Conservation (phyloP, 352 stramenopile genomes). For the Lagenidium giganteum region DNA sequence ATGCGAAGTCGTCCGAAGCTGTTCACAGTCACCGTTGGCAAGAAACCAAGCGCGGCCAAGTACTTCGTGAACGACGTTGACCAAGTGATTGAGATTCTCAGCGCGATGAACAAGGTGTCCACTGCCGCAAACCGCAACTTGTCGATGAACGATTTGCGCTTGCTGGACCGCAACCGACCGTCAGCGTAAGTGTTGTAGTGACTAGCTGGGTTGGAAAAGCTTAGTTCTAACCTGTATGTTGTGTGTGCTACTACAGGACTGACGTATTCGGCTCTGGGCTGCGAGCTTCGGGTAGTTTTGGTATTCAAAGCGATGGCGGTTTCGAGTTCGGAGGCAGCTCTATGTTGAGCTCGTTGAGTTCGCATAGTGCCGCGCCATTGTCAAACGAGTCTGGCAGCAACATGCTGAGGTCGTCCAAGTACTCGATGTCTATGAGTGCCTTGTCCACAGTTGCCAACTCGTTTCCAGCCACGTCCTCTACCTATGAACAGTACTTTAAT, state of each 20-base stretch:
- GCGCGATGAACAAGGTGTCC: slow-evolving; percentile 82
- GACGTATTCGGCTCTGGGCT: too few relatives aligned
- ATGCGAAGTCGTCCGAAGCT: slow-evolving; percentile 56
- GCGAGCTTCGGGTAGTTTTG: slow-evolving; percentile 22
- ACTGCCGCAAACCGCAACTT: slow-evolving; percentile 80
- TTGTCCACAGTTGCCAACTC: slow-evolving; percentile 56
- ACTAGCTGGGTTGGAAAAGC: too few relatives aligned
- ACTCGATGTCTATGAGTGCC: slow-evolving; percentile 86
- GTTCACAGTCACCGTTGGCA: slow-evolving; percentile 97
- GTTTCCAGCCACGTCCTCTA: slow-evolving; percentile 63
- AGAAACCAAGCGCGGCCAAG: slow-evolving; percentile 96
- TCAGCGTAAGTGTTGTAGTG: slow-evolving; percentile 34
- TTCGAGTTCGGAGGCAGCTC: too few relatives aligned
- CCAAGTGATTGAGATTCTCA: slow-evolving; percentile 93
- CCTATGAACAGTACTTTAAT: slow-evolving; percentile 86
- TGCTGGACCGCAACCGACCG: slow-evolving; percentile 53
- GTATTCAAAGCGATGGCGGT: slow-evolving; percentile 40
- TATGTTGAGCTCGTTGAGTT: too few relatives aligned
- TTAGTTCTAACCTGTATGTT: too few relatives aligned
- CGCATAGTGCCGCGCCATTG: slow-evolving; percentile 23
- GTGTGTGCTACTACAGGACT: too few relatives aligned
- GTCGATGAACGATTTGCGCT: slow-evolving; percentile 78
- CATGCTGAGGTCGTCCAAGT: slow-evolving; percentile 32
- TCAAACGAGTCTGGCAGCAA: slow-evolving; percentile 16
- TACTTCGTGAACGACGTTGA: slow-evolving; percentile 98